Conservation (phyloP, 2,329 filamentous ascomycete genomes). For the Myriosclerotinia scirpicola region DNA sequence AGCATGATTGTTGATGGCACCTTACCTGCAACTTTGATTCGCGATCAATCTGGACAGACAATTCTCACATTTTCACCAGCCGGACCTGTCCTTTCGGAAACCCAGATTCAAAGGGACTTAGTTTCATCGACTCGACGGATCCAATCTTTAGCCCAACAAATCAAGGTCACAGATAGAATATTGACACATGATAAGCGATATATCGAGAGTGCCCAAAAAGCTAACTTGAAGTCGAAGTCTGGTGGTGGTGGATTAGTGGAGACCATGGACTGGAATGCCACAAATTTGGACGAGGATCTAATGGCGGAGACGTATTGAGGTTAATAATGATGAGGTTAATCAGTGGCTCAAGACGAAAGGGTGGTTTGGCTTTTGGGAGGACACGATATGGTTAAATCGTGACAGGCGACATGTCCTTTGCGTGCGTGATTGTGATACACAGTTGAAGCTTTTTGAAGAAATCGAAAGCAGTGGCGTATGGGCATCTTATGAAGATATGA, state of each 20-base stretch:
- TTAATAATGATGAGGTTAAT: neutral
- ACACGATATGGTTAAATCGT: neutral
- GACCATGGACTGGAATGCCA: constrained; percentile 34
- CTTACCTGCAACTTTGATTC: constrained; percentile 53
- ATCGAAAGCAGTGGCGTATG: constrained; percentile 23
- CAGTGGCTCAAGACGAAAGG: neutral
- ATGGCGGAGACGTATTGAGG: constrained; percentile 32
- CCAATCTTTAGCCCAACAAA: constrained; percentile 48
- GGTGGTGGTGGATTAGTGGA: constrained; percentile 25
- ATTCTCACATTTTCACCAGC: constrained; percentile 54
- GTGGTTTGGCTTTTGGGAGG: neutral
- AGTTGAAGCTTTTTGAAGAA: constrained; percentile 19
- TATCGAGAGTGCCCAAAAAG: constrained; percentile 49
- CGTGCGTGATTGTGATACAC: constrained; percentile 8
- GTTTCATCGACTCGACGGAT: constrained; percentile 46
- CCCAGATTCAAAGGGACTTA: constrained; percentile 52
- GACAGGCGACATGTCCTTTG: constrained; percentile 4
- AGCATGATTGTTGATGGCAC: constrained; percentile 57
- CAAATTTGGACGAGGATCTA: constrained; percentile 39
- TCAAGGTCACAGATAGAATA: constrained; percentile 54
- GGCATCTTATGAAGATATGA: constrained; percentile 24
- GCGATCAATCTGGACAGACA: constrained; percentile 40
- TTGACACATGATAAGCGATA: constrained; percentile 58
- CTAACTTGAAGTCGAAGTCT: constrained; percentile 46
- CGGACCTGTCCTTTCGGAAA: constrained; percentile 49